These are phyloP conservation scores for Batkoa obscura DNA, from an alignment of 371 early-diverging fungal genomes.

Conservation along the genomic window DNA sequence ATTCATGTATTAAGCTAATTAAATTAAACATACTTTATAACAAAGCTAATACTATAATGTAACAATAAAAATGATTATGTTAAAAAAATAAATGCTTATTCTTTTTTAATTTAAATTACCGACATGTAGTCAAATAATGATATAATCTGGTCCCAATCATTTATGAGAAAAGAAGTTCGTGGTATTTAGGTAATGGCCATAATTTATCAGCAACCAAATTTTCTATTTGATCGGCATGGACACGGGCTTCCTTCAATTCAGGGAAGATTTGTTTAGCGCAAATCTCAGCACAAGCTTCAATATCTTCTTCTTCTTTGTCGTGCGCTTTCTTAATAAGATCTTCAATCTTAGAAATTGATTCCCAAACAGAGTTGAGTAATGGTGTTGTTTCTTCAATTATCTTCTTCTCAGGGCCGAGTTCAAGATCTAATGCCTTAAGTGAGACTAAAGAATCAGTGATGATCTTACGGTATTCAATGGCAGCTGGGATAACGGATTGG, in stretches of 20 bases:
- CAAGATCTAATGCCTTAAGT: slow-evolving; percentile 38
- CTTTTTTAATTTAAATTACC: no score
- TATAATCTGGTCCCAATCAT: no score
- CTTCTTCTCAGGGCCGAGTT: slow-evolving; percentile 43
- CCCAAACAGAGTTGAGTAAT: slow-evolving; percentile 33
- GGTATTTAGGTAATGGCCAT: slow-evolving; percentile 94
- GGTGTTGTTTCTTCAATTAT: slow-evolving; percentile 46
- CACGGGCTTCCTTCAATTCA: slow-evolving; percentile 51
- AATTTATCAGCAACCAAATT: slow-evolving; percentile 60
- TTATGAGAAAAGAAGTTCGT: slow-evolving; percentile 59
- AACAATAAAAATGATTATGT: no score
- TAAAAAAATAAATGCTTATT: no score
- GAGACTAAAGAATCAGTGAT: slow-evolving; percentile 57
- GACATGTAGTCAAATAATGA: no score
- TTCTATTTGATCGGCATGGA: slow-evolving; percentile 59
- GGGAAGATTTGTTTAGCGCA: slow-evolving; percentile 41
- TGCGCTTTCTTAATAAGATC: slow-evolving; percentile 31
- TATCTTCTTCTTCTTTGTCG: slow-evolving; percentile 28
- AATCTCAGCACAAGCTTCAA: slow-evolving; percentile 37
- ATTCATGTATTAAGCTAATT: no score
- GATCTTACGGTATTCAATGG: slow-evolving; percentile 67
- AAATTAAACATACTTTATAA: no score
- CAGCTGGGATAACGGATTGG: slow-evolving; percentile 75
- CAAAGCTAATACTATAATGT: no score
- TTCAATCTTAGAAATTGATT: slow-evolving; percentile 27